A percentile compares a stretch with the other conserved stretches of the same genome.
Conservation (phyloP, 2,329 filamentous ascomycete species). For the Phyllosticta paracitricarpa region DNA sequence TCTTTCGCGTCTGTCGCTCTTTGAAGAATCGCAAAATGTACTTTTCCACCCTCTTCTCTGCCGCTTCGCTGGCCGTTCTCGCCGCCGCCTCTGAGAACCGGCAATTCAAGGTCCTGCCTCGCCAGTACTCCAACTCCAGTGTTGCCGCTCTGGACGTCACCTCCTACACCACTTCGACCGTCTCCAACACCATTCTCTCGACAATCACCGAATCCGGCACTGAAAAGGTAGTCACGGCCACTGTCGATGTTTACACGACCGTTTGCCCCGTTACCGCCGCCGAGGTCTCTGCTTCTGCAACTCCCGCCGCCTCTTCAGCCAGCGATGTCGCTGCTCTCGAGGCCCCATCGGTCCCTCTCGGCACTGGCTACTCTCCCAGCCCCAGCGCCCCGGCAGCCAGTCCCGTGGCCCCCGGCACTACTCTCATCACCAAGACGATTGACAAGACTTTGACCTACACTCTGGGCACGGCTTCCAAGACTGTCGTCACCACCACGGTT, state of each 20-base stretch:
- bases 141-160: slow-evolving; percentile 6
- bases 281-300: slow-evolving; percentile 18
- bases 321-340: slow-evolving; percentile 6
- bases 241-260: slow-evolving; percentile 27
- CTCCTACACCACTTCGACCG: slow-evolving; percentile 10
- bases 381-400: background rate
- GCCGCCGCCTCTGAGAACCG: slow-evolving; percentile 20
- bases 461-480: slow-evolving; percentile 31
- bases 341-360: slow-evolving; percentile 14
- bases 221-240: slow-evolving; percentile 12
- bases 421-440: slow-evolving; percentile 7
- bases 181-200: slow-evolving; percentile 9
- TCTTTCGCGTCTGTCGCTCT: background rate
- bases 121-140: slow-evolving; percentile 8
- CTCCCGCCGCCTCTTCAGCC: slow-evolving; percentile 1
- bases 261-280: slow-evolving; percentile 31
- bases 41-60: background rate
- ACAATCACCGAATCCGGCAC: slow-evolving; percentile 10
- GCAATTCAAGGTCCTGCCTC: slow-evolving; percentile 12
- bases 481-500: slow-evolving; percentile 36
- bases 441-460: slow-evolving; percentile 22
- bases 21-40: background rate
- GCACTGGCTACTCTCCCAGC: slow-evolving; percentile 11
- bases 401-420: slow-evolving; percentile 10
- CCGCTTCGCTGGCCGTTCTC: slow-evolving; percentile 10